Base-by-base conservation (phyloP, 139 green algal genomes). In the Picochlorum sp. region DNA sequence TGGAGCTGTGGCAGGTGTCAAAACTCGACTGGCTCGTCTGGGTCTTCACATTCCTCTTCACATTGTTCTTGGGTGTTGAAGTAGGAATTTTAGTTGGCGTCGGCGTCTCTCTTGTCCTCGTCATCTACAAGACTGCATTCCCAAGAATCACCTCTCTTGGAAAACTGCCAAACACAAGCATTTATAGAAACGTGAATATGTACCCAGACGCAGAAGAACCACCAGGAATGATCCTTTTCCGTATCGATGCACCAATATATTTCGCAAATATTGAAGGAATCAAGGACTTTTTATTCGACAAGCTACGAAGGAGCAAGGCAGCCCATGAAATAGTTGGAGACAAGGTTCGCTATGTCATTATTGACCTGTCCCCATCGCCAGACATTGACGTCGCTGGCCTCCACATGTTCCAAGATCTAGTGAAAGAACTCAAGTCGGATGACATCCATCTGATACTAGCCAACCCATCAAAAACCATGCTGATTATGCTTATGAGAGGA, bases 281-380 rank as follows among this genome's bases (percentile, higher is more conserved):
- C 37, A 76, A 81, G 20, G 83, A 77, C 8, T 63, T 65, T 16
- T 55, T 88, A n/a, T 26, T 66, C 4, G 78, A 81, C 55, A 77
- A 81, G 18, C 64, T 79, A 18, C 38, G 15, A 28, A 45, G 61
- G 1, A 44, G 52, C 57, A 38, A 57, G 23, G n/a, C 30, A 30
- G 38, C 59, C 5, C 34, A 30, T 1, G 30, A 45, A 41, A 28
- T 7, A 16, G 44, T 24, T 50, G 49, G 50, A 28, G 60, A 62
- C 30, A 15, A 41, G 21, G n/a, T 88, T 38, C 34, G 76, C 21
- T 94, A 77, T 47, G 77, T 94, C 21, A 77, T 96, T 37, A 45
- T 95, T 41, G 87, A 95, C 67, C 78, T 96, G 24, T 85, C 80
- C 10, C 83, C 86, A 3, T 83, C 90, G 4, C 57, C 70, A 16